These are phyloP conservation scores for Akanthomyces uredinophilus DNA, from an alignment of 2,329 filamentous ascomycete genomes.

Conservation along the genomic window DNA sequence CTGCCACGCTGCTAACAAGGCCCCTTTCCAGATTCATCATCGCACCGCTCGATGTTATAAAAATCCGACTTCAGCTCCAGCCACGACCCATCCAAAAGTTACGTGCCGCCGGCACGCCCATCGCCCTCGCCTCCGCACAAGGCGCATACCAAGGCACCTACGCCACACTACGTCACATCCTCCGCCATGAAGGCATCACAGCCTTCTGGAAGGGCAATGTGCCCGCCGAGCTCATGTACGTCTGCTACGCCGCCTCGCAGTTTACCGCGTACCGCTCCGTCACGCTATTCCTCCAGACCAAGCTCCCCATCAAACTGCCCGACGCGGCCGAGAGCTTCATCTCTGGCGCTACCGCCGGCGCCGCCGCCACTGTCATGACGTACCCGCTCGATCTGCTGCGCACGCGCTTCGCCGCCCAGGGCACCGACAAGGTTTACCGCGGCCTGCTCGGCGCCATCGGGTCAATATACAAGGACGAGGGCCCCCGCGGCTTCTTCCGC, in stretches of 20 bases:
- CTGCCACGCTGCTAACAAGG: conserved; percentile 15
- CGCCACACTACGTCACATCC: conserved; percentile 69
- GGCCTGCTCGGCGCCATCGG: conserved; percentile 64
- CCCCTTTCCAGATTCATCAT: conserved; percentile 67
- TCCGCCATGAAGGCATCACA: conserved; percentile 74
- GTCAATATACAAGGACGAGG: conserved; percentile 73
- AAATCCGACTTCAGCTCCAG: conserved; percentile 95
- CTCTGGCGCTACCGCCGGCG: conserved; percentile 77
- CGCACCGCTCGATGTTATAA: conserved; percentile 93
- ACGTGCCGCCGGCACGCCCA: conserved; percentile 43
- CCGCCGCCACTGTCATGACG: conserved; percentile 72
- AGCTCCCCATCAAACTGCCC: conserved; percentile 46
- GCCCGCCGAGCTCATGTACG: conserved; percentile 88
- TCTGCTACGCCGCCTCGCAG: conserved; percentile 83
- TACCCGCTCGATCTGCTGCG: conserved; percentile 92
- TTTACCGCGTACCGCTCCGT: conserved; percentile 82
- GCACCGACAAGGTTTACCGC: conserved; percentile 69
- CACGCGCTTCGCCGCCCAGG: conserved; percentile 93
- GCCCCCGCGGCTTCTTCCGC: conserved; percentile 75
- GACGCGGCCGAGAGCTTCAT: conserved; percentile 73
- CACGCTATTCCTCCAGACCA: conserved; percentile 60
- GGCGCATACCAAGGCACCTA: conserved; percentile 66
- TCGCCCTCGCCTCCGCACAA: conserved; percentile 37
- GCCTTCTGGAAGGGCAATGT: conserved; percentile 97
- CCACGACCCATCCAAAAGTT: conserved; percentile 75